Conservation (phyloP, 2,329 filamentous ascomycete genomes). For the Ceratocystis lukuohia region DNA sequence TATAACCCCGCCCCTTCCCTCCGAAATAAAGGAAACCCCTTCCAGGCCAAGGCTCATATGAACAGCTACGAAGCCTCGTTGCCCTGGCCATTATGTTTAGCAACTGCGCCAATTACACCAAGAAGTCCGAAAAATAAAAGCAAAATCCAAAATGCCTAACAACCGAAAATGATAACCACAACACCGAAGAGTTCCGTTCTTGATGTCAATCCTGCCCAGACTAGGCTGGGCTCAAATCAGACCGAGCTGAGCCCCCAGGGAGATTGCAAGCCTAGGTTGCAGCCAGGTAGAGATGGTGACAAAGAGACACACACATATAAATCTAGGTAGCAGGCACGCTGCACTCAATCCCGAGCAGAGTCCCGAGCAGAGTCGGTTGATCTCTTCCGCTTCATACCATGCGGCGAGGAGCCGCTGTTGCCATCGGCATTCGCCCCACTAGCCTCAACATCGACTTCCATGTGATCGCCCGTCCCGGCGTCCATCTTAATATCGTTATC, state of each 20-base stretch:
- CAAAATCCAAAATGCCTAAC: conserved; percentile 7
- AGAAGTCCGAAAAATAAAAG: neutral
- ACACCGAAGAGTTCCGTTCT: neutral
- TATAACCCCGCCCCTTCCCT: neutral
- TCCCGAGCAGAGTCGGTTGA: conserved; percentile 1
- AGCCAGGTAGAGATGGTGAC: neutral
- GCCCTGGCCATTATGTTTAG: neutral
- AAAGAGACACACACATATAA: neutral
- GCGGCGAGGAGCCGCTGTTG: neutral
- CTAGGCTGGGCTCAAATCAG: neutral
- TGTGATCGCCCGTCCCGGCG: neutral
- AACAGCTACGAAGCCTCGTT: neutral
- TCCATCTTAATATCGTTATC: neutral
- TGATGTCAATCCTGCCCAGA: no score
- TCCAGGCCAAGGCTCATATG: neutral
- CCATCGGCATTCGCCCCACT: neutral
- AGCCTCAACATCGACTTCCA: conserved; percentile 10
- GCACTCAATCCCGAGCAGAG: neutral
- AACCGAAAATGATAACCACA: neutral
- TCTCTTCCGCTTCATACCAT: conserved; percentile 15
- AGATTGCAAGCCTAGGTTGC: neutral
- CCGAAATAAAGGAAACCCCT: neutral
- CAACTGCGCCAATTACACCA: conserved; percentile 4
- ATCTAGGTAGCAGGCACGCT: no score
- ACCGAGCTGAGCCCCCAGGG: neutral